Percentiles rank a stretch among this genome's conserved stretches.
Evolutionary conservation across 2,329 filamentous ascomycete species (phyloP).

Genomic region (Apiospora arundinis): DNA sequence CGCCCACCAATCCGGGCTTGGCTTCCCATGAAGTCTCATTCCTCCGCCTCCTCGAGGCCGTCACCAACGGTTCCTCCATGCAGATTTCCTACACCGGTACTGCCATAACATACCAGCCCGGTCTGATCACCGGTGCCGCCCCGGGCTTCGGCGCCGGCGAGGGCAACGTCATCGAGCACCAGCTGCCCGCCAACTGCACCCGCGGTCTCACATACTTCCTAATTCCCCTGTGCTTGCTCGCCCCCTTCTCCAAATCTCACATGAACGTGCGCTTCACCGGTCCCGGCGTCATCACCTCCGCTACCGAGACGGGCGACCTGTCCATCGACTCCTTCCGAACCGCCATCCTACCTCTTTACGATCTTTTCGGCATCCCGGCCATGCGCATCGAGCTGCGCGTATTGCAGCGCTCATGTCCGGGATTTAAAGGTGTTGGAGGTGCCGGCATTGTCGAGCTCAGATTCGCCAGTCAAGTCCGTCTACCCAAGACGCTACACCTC

Average conservation of each 20-base stretch:
- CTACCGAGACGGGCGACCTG: constrained; percentile 84
- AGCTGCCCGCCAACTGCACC: constrained; percentile 76
- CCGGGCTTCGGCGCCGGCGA: constrained; percentile 73
- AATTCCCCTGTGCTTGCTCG: constrained; percentile 84
- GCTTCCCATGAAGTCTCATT: constrained; percentile 94
- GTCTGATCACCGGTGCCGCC: constrained; percentile 86
- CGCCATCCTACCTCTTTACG: constrained; percentile 87
- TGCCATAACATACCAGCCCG: constrained; percentile 88
- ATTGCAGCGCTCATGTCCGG: constrained; percentile 79
- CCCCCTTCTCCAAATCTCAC: constrained; percentile 90
- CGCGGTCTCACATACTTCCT: constrained; percentile 92
- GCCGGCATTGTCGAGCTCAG: constrained; percentile 92
- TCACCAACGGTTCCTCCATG: constrained; percentile 94
- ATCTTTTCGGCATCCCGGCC: constrained; percentile 82
- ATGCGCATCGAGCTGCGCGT: constrained; percentile 87
- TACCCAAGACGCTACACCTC: constrained; percentile 93
- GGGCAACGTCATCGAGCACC: constrained; percentile 81
- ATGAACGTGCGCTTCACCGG: constrained; percentile 91
- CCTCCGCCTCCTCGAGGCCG: constrained; percentile 87
- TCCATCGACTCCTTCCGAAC: constrained; percentile 94
- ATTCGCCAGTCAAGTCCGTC: constrained; percentile 89
- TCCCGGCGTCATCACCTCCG: constrained; percentile 88
- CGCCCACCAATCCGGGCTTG: constrained; percentile 85
- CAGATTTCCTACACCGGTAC: constrained; percentile 98
- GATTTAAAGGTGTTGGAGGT: constrained; percentile 76